These are phyloP conservation scores for Nyssa sinensis DNA, from an alignment of 148 eudicot species.

Conservation along the genomic window DNA sequence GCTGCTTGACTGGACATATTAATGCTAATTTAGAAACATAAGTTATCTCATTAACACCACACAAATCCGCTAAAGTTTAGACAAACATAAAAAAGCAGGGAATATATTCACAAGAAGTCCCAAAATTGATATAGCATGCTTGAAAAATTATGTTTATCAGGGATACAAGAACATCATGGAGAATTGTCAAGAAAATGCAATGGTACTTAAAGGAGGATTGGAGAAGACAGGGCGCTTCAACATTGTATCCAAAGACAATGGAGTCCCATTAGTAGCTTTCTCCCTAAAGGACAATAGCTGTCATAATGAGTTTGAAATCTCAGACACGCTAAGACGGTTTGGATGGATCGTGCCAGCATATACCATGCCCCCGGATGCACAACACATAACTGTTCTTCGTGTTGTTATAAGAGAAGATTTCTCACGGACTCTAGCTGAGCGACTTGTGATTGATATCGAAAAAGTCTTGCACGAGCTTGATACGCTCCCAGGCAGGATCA, in stretches of 20 bases:
- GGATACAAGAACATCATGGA: slow-evolving; percentile 82
- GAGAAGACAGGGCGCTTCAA: slow-evolving; percentile 59
- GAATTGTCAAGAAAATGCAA: slow-evolving; percentile 63
- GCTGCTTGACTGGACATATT: too few species aligned
- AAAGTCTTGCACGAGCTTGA: slow-evolving; percentile 67
- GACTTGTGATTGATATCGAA: slow-evolving; percentile 48
- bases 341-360: slow-evolving; percentile 85
- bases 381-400: slow-evolving; percentile 60
- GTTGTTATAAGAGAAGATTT: slow-evolving; percentile 77
- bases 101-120: background rate
- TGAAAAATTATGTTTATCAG: slow-evolving; percentile 14
- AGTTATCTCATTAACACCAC: too few species aligned
- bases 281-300: slow-evolving; percentile 59
- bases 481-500: slow-evolving; percentile 41
- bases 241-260: slow-evolving; percentile 61
- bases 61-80: too few species aligned
- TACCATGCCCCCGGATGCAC: slow-evolving; percentile 77
- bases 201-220: slow-evolving; percentile 42
- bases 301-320: slow-evolving; percentile 67
- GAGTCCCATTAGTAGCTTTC: slow-evolving; percentile 77
- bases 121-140: background rate
- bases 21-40: too few species aligned
- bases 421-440: slow-evolving; percentile 69
- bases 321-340: slow-evolving; percentile 56
- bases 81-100: too few species aligned